phyloP scores from a whole-genome alignment of 2,329 filamentous ascomycete species.

The Cladosporium sp. region DNA sequence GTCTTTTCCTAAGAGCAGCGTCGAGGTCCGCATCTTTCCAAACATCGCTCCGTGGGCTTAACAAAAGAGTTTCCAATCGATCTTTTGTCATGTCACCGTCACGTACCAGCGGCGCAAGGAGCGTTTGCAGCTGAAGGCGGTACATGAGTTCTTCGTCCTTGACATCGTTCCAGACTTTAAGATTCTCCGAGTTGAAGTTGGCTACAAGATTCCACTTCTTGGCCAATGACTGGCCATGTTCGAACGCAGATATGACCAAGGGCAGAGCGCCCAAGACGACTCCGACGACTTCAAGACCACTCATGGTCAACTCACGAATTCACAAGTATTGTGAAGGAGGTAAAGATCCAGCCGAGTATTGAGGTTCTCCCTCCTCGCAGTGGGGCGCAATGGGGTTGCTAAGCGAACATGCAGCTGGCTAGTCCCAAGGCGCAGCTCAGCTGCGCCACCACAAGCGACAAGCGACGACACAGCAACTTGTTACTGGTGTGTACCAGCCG shows the following conservation, averaged over 20 bases:
- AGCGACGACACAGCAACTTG: background rate
- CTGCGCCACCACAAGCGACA: background rate
- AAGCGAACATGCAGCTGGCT: background rate
- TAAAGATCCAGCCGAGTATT: background rate
- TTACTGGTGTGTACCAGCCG: no score
- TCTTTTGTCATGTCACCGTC: background rate
- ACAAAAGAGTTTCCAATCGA: background rate
- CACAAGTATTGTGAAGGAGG: background rate
- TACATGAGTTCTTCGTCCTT: slow-evolving; percentile 24
- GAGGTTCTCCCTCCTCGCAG: background rate
- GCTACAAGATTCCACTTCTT: background rate
- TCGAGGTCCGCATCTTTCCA: background rate
- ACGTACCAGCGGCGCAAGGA: slow-evolving; percentile 10
- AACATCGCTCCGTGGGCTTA: background rate
- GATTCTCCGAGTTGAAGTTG: slow-evolving; percentile 1
- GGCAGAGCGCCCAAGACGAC: background rate
- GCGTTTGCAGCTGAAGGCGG: background rate
- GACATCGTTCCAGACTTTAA: slow-evolving; percentile 17
- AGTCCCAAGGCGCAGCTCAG: background rate
- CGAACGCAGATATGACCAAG: background rate
- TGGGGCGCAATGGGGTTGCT: background rate
- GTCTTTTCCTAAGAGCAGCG: background rate
- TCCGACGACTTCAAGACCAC: background rate
- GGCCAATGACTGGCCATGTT: background rate
- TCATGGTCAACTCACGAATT: background rate